A percentile compares a stretch with the other conserved stretches of the same genome.
These are phyloP conservation scores for Ganoderma lucidum DNA, from an alignment of 1,284 basidiomycete species.

Conservation along the genomic window DNA sequence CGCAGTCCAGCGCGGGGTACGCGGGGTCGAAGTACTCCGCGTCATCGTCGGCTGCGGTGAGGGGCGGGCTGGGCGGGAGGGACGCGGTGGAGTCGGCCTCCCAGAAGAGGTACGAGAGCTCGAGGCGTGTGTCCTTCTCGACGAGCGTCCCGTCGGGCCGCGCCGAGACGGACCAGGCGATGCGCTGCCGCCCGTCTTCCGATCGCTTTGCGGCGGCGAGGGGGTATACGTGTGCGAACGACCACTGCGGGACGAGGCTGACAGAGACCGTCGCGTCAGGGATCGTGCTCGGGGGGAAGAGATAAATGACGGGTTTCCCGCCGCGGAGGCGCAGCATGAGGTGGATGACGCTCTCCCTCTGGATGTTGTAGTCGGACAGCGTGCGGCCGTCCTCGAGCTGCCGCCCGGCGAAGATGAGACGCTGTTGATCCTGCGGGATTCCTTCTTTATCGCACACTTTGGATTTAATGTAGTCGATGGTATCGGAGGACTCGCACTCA, in stretches of 20 bases:
- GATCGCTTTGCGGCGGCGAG: background rate
- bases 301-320: conserved; percentile 12
- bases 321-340: background rate
- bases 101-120: conserved; percentile 40
- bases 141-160: conserved; percentile 4
- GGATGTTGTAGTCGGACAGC: background rate
- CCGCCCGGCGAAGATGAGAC: background rate
- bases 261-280: background rate
- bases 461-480: background rate
- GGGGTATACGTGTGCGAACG: conserved; percentile 19
- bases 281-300: conserved; percentile 4
- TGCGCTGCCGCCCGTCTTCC: conserved; percentile 14
- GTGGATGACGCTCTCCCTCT: background rate
- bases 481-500: background rate
- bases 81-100: conserved; percentile 33
- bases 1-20: background rate
- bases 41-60: background rate
- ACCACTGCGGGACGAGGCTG: conserved; percentile 14
- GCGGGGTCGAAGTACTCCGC: conserved; percentile 15
- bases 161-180: conserved; percentile 32
- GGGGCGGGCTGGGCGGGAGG: conserved; percentile 9
- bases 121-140: background rate
- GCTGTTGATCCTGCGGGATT: background rate
- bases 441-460: background rate
- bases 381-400: background rate